phyloP scores from a whole-genome alignment of 768 basidiomycete genomes.

The Phanerochaete carnosa region DNA sequence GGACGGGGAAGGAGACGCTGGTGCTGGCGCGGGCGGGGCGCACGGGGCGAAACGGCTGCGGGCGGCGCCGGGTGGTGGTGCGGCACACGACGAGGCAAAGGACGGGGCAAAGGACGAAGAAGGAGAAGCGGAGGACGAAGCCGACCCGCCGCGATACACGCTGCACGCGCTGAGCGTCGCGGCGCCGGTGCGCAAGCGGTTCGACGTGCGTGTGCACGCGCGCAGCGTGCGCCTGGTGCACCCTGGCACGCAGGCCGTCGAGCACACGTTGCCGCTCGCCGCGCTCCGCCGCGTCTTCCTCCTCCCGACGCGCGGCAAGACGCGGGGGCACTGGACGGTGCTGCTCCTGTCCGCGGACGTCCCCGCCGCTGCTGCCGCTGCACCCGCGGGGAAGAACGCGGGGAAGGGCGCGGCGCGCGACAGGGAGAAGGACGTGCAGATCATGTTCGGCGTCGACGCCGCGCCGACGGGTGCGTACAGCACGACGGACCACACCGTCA shows the following conservation, averaged over 20 bases:
- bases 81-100: neutral
- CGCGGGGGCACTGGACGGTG: conserved; percentile 70
- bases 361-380: conserved; percentile 28
- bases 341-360: conserved; percentile 58
- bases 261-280: conserved; percentile 48
- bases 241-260: conserved; percentile 44
- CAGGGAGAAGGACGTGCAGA: conserved; percentile 30
- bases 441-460: conserved; percentile 74
- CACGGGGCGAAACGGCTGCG: neutral
- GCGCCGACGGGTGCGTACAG: conserved; percentile 37
- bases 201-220: conserved; percentile 57
- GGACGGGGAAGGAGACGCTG: conserved; percentile 1
- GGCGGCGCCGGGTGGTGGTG: neutral
- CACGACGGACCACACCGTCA: conserved; percentile 33
- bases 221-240: conserved; percentile 51
- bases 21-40: neutral
- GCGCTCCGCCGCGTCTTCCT: conserved; percentile 60
- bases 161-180: conserved; percentile 66
- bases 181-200: conserved; percentile 74
- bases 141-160: conserved; percentile 50
- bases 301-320: conserved; percentile 71
- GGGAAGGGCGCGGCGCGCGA: neutral
- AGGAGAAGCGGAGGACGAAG: conserved; percentile 8
- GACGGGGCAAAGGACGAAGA: neutral
- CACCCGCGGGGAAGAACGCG: conserved; percentile 11